phyloP scores from a whole-genome alignment of 345 rosid genomes.

The Citropsis articulata region DNA sequence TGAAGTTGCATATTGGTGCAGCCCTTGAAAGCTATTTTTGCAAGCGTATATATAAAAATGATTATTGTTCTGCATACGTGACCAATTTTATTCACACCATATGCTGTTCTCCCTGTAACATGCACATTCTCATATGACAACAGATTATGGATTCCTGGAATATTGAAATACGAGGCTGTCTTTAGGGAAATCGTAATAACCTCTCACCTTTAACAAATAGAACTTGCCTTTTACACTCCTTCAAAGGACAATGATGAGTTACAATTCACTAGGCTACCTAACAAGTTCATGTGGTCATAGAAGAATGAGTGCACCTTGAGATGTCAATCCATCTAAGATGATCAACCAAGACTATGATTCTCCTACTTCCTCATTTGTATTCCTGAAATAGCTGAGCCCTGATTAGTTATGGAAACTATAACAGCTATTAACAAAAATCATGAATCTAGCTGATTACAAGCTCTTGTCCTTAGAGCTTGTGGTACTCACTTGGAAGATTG shows the following conservation, averaged over 20 bases:
- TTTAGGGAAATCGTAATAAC: neutral
- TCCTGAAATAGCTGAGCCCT: slow-evolving; percentile 22
- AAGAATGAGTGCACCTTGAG: neutral
- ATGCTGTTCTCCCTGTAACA: neutral
- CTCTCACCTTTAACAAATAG: neutral
- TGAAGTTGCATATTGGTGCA: neutral
- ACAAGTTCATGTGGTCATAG: neutral
- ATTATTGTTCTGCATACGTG: neutral
- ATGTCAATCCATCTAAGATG: neutral
- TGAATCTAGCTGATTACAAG: neutral
- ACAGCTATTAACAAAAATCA: neutral
- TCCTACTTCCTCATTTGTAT: slow-evolving; percentile 17
- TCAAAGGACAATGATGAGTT: neutral
- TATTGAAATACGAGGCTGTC: neutral
- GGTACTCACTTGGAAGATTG: slow-evolving; percentile 62
- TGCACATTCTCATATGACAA: neutral
- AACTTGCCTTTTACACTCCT: neutral
- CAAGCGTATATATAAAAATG: neutral
- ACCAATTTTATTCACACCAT: neutral
- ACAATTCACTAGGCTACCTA: neutral
- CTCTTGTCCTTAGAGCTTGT: neutral
- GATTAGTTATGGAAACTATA: neutral
- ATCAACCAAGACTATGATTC: slow-evolving; percentile 21
- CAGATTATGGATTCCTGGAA: neutral
- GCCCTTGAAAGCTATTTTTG: neutral